Percentiles rank a stretch among this genome's conserved stretches.
Evolutionary conservation across 768 basidiomycete genomes (phyloP).

Genomic region (Suillus subluteus): DNA sequence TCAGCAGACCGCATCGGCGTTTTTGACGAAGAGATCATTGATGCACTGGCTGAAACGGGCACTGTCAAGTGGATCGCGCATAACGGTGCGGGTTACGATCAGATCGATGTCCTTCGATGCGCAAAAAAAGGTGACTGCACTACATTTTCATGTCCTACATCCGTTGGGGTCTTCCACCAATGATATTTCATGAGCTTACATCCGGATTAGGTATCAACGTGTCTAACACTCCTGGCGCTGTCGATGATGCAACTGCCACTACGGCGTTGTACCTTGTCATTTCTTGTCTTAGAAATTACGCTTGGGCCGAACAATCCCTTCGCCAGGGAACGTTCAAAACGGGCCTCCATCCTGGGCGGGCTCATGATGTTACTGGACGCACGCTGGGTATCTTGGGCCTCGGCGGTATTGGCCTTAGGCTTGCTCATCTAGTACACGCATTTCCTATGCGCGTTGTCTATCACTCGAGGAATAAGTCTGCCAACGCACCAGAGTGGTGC

Average conservation of each 20-base stretch:
- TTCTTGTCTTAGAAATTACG: slow-evolving; percentile 75
- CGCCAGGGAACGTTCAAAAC: slow-evolving; percentile 66
- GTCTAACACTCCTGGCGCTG: slow-evolving; percentile 89
- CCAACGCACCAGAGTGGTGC: slow-evolving; percentile 69
- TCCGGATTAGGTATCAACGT: slow-evolving; percentile 54
- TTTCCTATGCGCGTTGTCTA: slow-evolving; percentile 93
- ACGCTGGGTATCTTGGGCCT: slow-evolving; percentile 77
- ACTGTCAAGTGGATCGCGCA: slow-evolving; percentile 87
- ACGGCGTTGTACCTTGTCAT: slow-evolving; percentile 84
- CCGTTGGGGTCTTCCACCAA: not conserved
- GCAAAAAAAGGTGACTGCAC: slow-evolving; percentile 60
- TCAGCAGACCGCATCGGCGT: slow-evolving; percentile 68
- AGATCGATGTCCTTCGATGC: slow-evolving; percentile 77
- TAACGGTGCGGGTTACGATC: slow-evolving; percentile 93
- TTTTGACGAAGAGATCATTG: slow-evolving; percentile 81
- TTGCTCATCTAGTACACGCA: slow-evolving; percentile 71
- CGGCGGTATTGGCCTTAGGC: slow-evolving; percentile 74
- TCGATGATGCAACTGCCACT: slow-evolving; percentile 90
- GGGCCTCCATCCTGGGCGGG: slow-evolving; percentile 43
- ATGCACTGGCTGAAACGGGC: slow-evolving; percentile 54
- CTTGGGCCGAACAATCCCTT: slow-evolving; percentile 57
- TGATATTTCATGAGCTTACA: not conserved
- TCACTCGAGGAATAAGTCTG: slow-evolving; percentile 62
- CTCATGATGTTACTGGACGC: slow-evolving; percentile 68
- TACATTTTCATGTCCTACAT: not conserved